Evolutionary conservation across 2,329 filamentous ascomycete species (phyloP).

Genomic region (Parastagonospora avenae): DNA sequence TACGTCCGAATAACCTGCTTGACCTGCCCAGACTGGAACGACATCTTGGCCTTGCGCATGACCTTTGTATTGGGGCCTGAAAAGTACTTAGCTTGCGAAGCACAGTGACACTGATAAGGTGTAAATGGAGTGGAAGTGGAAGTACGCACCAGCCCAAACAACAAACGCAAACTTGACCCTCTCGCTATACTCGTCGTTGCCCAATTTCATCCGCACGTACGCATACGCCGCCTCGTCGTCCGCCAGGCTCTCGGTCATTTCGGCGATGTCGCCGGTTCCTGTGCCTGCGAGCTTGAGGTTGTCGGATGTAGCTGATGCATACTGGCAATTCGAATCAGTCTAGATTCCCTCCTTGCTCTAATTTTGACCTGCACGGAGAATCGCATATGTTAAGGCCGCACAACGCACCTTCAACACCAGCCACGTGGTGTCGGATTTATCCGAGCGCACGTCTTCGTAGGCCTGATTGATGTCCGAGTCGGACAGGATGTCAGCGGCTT

Average conservation of each 20-base stretch:
- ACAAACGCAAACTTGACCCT: conserved; percentile 71
- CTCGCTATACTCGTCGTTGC: conserved; percentile 72
- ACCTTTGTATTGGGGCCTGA: conserved; percentile 59
- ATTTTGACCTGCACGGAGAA: no score
- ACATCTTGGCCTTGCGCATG: conserved; percentile 72
- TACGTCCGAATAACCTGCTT: conserved; percentile 69
- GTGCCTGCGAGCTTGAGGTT: conserved; percentile 62
- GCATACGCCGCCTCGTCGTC: conserved; percentile 68
- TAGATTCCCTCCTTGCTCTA: conserved; percentile 45
- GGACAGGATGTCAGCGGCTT: conserved; percentile 35
- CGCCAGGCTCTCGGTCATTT: conserved; percentile 63
- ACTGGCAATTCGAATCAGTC: conserved; percentile 7
- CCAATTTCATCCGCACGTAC: conserved; percentile 64
- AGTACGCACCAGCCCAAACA: conserved; percentile 67
- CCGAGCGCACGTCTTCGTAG: conserved; percentile 70
- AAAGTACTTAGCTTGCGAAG: background rate
- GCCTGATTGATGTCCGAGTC: conserved; percentile 65
- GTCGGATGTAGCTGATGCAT: conserved; percentile 57
- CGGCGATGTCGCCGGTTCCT: conserved; percentile 64
- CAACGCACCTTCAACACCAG: conserved; percentile 62
- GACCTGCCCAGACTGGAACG: conserved; percentile 69
- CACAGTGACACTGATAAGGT: background rate
- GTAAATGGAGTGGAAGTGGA: background rate
- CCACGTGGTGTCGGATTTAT: conserved; percentile 71
- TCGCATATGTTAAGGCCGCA: no score